phyloP scores from a whole-genome alignment of 176 grass and related monocot genomes.

The Phoenix roebelenii region DNA sequence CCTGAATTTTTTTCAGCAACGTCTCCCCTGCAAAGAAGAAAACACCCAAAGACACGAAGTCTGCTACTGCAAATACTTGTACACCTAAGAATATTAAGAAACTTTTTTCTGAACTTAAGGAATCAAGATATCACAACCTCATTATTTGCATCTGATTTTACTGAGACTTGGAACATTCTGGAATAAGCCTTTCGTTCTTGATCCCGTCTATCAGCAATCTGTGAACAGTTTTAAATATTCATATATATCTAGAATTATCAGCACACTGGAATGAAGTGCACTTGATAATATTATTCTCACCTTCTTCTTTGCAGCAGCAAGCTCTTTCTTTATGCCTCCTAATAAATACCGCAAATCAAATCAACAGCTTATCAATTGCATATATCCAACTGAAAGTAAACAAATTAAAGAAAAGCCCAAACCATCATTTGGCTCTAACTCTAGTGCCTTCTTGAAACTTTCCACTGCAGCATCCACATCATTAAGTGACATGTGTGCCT shows the following conservation, averaged over 20 bases:
- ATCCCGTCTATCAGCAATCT: conserved; percentile 66
- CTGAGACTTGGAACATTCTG: conserved; percentile 68
- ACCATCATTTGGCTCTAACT: conserved; percentile 96
- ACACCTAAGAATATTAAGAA: not conserved
- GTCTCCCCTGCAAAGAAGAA: not conserved
- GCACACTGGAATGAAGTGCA: no score
- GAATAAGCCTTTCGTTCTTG: conserved; percentile 74
- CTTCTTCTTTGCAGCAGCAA: conserved; percentile 81
- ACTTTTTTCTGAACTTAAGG: not conserved
- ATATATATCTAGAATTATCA: no score
- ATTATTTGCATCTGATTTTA: conserved; percentile 43
- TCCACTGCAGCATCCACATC: conserved; percentile 83
- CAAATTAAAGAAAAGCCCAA: conserved; percentile 9
- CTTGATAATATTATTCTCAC: conserved; percentile 18
- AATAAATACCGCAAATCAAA: conserved; percentile 19
- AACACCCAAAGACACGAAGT: not conserved
- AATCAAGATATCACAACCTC: conserved; percentile 21
- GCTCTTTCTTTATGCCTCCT: conserved; percentile 83
- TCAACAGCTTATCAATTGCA: not conserved
- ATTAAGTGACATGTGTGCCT: conserved; percentile 79
- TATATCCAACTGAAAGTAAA: conserved; percentile 1
- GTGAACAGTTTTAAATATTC: conserved; percentile 8
- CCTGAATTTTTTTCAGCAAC: not conserved
- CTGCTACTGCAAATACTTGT: not conserved
- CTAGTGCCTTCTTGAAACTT: conserved; percentile 77